These are phyloP conservation scores for Aureoboletus auriporus DNA, from an alignment of 768 basidiomycete species.

Conservation along the genomic window DNA sequence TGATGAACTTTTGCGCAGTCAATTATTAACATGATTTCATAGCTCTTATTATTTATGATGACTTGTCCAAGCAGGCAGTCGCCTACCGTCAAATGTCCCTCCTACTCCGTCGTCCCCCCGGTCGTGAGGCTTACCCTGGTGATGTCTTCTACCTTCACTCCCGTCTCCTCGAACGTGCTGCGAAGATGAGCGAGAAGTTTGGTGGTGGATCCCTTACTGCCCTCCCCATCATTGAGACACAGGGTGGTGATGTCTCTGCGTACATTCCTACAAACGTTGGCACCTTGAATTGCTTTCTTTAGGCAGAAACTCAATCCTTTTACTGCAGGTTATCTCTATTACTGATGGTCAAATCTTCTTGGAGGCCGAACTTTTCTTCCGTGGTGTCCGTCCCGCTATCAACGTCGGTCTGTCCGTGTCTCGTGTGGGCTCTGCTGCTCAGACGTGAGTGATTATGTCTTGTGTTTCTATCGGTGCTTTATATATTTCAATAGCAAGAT, in stretches of 20 bases:
- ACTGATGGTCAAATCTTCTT: constrained; percentile 99
- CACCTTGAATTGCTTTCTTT: background rate
- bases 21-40: constrained; percentile 11
- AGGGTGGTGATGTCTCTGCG: constrained; percentile 99
- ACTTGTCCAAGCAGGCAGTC: constrained; percentile 99
- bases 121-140: constrained; percentile 99
- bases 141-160: constrained; percentile 99
- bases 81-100: constrained; percentile 99
- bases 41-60: constrained; percentile 99
- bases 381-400: constrained; percentile 99
- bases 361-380: constrained; percentile 99
- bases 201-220: constrained; percentile 99
- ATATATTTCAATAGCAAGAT: constrained; percentile 62
- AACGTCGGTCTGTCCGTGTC: constrained; percentile 99
- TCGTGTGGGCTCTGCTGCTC: constrained; percentile 99
- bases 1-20: background rate
- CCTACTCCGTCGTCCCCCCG: constrained; percentile 98
- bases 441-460: constrained; percentile 67
- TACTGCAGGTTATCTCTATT: constrained; percentile 90
- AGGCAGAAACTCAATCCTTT: constrained; percentile 1
- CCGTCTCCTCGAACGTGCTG: constrained; percentile 98
- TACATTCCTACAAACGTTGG: constrained; percentile 93
- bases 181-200: constrained; percentile 99
- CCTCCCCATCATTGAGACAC: constrained; percentile 99
- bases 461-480: background rate